phyloP scores from a whole-genome alignment of 371 early-diverging fungal genomes.

The Mortierella sp. region DNA sequence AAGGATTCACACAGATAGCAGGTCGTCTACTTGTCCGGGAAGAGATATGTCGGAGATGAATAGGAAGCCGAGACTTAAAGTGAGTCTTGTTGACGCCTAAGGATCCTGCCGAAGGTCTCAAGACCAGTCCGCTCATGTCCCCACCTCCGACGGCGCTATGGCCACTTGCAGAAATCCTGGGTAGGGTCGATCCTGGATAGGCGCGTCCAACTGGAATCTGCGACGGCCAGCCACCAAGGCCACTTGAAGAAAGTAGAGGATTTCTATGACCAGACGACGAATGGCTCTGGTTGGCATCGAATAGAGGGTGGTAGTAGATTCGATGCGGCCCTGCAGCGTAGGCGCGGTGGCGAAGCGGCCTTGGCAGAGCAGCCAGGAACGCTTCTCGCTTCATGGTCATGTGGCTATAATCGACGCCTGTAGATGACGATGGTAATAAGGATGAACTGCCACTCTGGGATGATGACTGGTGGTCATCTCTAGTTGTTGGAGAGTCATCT shows the following conservation, averaged over 20 bases:
- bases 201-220: not conserved
- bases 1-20: conserved; percentile 23
- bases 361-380: conserved; percentile 21
- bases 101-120: conserved; percentile 15
- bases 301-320: conserved; percentile 19
- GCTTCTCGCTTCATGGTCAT: conserved; percentile 20
- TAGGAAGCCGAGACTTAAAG: conserved; percentile 33
- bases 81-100: conserved; percentile 26
- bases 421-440: not conserved
- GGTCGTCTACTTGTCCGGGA: conserved; percentile 34
- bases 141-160: not conserved
- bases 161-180: too few relatives aligned
- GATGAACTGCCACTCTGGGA: too few relatives aligned
- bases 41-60: conserved; percentile 42
- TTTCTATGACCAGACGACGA: too few relatives aligned
- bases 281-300: conserved; percentile 23
- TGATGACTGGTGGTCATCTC: not conserved
- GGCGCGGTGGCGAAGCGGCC: conserved; percentile 21
- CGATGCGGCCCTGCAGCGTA: conserved; percentile 10
- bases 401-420: conserved; percentile 8
- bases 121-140: conserved; percentile 11
- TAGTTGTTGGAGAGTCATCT: not conserved
- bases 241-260: too few relatives aligned
- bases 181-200: too few relatives aligned
- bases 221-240: not conserved